Evolutionary conservation across 805 yeast genomes (phyloP), one percentile per base, ranked within the genome.

Genomic region (Cyberlindnera japonica): DNA sequence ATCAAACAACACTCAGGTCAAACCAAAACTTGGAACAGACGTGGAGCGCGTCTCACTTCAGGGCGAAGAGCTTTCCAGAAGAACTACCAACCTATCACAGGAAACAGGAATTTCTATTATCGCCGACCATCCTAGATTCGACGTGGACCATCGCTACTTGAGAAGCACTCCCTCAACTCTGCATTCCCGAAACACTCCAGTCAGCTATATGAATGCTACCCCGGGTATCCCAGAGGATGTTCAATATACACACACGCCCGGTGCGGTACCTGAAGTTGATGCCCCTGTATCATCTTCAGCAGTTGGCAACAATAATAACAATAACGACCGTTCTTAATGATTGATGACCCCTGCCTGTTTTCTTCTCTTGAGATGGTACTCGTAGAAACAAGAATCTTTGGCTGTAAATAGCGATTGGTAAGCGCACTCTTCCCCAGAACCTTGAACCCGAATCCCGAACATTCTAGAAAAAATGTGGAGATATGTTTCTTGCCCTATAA

Each of bases 121-220:
- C 9, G 57, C 52, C 6, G 52, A 48, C 12, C 50, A 54, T 35
- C 60, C 58, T 3, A 48, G 51, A 20, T 55, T 54, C 33, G 52
- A 55, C 16, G 47, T 55, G 14, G 58, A 55, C 24, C 57, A 53
- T 30, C 32, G 58, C 23, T 55, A 48, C 26, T 22, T 55, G 12
- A 43, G 60, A 37, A 49, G 48, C 41, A 55, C 59, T 0, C 59
- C 59, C 1, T 55, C 59, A 2, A 53, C 53, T 2, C 31, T 41
- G 8, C 48, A 45, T 14, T 41, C 45, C 13, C 30, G 46, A n/a
- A 23, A 35, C 20, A 41, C 48, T 12, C 44, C 47, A 6, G 17
- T 41, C 10, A 44, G 45, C 15, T 38, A 40, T 30, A 35, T 33
- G 26, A 45, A 38, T 16, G 31, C 47, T n/a, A 37, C 48, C 6